These are phyloP conservation scores for Colletotrichum orbiculare DNA, from an alignment of 2,329 filamentous ascomycete genomes.

Conservation along the genomic window DNA sequence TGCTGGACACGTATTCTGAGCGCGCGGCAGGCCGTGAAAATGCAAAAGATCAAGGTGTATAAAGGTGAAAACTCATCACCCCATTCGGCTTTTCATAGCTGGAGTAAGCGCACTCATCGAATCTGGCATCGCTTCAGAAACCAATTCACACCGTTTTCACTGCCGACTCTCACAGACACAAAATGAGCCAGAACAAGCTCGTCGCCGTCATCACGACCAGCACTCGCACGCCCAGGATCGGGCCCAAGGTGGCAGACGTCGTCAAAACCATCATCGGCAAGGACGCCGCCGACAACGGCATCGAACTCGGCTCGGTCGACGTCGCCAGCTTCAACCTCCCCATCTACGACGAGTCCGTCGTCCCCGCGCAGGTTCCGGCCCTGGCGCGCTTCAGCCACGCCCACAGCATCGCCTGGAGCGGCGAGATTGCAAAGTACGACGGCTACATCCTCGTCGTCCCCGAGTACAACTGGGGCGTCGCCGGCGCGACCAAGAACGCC, in stretches of 20 bases:
- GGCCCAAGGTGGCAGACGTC: constrained; percentile 47
- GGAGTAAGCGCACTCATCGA: no score
- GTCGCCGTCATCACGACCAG: constrained; percentile 52
- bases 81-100: no score
- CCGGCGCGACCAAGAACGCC: no score
- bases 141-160: no score
- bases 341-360: constrained; percentile 55
- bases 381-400: constrained; percentile 50
- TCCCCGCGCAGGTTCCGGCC: constrained; percentile 51
- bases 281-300: constrained; percentile 35
- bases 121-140: no score
- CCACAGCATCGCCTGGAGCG: constrained; percentile 47
- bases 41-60: no score
- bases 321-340: constrained; percentile 54
- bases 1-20: no score
- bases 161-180: neutral
- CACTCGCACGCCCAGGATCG: constrained; percentile 47
- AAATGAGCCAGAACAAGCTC: constrained; percentile 17
- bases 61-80: no score
- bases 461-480: no score
- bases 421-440: no score
- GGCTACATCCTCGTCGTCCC: no score
- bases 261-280: constrained; percentile 44
- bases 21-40: no score
- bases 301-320: constrained; percentile 47